A percentile compares a stretch with the other conserved stretches of the same genome.
These are phyloP conservation scores for Diutina catenulata DNA, from an alignment of 1,139 yeast genomes.

Conservation along the genomic window DNA sequence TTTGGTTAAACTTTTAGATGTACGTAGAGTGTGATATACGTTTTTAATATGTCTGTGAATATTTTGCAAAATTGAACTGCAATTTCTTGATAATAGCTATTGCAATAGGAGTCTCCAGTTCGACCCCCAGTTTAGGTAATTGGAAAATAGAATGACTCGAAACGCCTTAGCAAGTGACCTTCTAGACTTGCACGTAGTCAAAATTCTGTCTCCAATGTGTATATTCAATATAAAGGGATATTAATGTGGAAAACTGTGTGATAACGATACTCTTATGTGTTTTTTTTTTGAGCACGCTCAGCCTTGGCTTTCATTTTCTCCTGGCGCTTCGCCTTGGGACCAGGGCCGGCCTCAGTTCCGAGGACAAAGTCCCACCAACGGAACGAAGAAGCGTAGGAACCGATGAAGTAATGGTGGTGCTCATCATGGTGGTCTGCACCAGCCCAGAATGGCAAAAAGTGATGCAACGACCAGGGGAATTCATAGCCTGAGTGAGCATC, in stretches of 20 bases:
- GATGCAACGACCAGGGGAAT: constrained; percentile 37
- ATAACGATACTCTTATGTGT: background rate
- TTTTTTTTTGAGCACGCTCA: background rate
- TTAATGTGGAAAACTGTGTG: too few species aligned
- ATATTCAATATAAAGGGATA: background rate
- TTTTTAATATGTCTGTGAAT: background rate
- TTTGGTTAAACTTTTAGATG: background rate
- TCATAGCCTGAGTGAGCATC: constrained; percentile 39
- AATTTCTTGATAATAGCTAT: too few species aligned
- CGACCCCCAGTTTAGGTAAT: background rate
- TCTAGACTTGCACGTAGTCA: background rate
- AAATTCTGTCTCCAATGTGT: background rate
- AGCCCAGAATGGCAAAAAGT: constrained; percentile 37
- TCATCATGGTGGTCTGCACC: constrained; percentile 41
- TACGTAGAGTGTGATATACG: background rate
- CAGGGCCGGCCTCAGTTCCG: constrained; percentile 34
- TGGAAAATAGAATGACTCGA: background rate
- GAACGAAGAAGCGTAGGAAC: constrained; percentile 33
- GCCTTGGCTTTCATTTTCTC: background rate
- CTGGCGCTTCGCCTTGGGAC: constrained; percentile 17
- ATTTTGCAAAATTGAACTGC: too few species aligned
- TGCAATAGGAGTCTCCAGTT: background rate
- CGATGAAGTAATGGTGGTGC: constrained; percentile 36
- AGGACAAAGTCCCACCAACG: constrained; percentile 37
- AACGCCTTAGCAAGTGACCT: background rate